Percentiles rank a stretch among this genome's conserved stretches.
These are phyloP conservation scores for Grosmannia clavigera DNA, from an alignment of 2,329 filamentous ascomycete genomes.

Conservation along the genomic window DNA sequence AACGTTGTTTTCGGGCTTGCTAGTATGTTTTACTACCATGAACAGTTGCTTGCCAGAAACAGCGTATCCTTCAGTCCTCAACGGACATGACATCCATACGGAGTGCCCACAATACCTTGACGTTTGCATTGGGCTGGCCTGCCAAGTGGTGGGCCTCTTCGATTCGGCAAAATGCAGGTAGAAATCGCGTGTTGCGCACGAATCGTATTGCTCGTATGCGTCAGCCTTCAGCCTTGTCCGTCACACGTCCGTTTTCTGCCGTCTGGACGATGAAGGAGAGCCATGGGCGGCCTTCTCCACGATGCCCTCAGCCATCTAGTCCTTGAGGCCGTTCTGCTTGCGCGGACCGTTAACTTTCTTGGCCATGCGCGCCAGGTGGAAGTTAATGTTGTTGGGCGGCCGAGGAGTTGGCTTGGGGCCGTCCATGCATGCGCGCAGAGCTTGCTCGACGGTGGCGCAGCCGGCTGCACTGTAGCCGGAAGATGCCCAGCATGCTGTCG, in stretches of 20 bases:
- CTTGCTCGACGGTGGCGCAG: conserved; percentile 46
- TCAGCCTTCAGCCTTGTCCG: not conserved
- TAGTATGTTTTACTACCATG: too few relatives aligned
- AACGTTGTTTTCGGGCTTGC: too few relatives aligned
- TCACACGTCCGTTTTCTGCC: too few relatives aligned
- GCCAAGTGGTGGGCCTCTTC: too few relatives aligned
- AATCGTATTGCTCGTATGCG: not conserved
- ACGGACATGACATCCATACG: too few relatives aligned
- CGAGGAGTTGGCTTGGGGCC: conserved; percentile 40
- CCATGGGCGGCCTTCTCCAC: not conserved
- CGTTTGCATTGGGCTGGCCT: too few relatives aligned
- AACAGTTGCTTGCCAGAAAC: too few relatives aligned
- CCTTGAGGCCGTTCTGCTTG: conserved; percentile 29
- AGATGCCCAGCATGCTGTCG: conserved; percentile 70
- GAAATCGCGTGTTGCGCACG: too few relatives aligned
- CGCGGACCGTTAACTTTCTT: conserved; percentile 49
- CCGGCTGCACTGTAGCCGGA: conserved; percentile 53
- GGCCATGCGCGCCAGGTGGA: conserved; percentile 72
- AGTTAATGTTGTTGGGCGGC: conserved; percentile 73
- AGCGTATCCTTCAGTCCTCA: too few relatives aligned
- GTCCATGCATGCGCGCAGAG: conserved; percentile 67
- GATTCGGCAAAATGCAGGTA: too few relatives aligned
- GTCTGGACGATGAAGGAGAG: not conserved
- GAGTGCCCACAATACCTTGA: too few relatives aligned
- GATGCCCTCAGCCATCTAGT: not conserved